Evolutionary conservation across 2,329 filamentous ascomycete genomes (phyloP), one percentile per base, ranked within the genome.

Genomic region (Neopestalotiopsis clavispora): DNA sequence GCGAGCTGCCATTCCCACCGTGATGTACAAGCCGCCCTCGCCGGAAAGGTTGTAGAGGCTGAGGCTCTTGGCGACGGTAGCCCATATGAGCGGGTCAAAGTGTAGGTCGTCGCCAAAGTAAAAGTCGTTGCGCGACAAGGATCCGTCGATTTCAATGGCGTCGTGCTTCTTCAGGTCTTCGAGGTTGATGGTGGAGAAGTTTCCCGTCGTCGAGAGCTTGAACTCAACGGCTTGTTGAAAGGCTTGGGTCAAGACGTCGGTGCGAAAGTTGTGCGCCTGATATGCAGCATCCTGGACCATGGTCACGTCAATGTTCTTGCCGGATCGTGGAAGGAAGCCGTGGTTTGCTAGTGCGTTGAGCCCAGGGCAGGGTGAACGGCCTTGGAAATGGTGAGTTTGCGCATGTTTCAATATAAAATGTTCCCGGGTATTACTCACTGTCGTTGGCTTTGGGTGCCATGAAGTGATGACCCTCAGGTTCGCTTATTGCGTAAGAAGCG

Each of bases 291-390:
- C 5, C 23, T 23, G 38, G 17, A 63, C n/a, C 20, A 42, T 63
- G 32, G 32, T 3, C 20, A 42, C 7, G 14, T 63, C 60, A 30
- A 63, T 63, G 34, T 45, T 45, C 32, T 63, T 63, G 30, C 65
- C 65, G 32, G 59, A 34, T 13, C 38, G 45, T 3, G 65, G 65
- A 17, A 67, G 65, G 32, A 17, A 59, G 13, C 65, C 65, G 20
- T 67, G 65, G 49, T 67, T 67, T 13, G 65, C 65, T 2, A 67
- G 52, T n/a, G 45, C 52, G 23, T 67, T 67, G 32, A 67, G 65
- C 1, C 45, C 52, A 5, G 65, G 65, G 40, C 65, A 67, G 4
- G 65, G 65, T 2, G 60, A 63, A 5, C 60, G 60, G 6, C 57
- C 57, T 59, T 28, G 2, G 7, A 23, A 1, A 2, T 7, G 45